These are phyloP conservation scores for Diplosphaera chodatii DNA, from an alignment of 139 green algal species.

Conservation along the genomic window DNA sequence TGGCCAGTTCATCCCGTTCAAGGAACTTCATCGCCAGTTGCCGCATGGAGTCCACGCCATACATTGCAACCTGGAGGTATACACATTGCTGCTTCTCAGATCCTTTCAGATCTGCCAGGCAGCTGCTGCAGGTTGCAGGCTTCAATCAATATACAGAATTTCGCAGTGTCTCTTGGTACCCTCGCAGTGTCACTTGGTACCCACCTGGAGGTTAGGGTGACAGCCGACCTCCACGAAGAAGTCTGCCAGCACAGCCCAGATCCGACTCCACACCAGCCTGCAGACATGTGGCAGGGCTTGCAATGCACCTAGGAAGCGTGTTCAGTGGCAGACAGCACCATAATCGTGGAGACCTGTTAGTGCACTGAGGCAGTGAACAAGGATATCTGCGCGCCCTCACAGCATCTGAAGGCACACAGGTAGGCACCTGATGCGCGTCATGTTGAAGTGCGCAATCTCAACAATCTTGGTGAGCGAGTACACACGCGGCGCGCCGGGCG, in stretches of 20 bases:
- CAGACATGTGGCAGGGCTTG: background rate
- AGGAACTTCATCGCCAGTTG: slow-evolving; percentile 90
- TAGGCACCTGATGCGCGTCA: slow-evolving; percentile 80
- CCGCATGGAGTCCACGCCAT: slow-evolving; percentile 78
- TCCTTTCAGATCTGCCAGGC: no score
- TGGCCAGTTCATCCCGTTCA: slow-evolving; percentile 94
- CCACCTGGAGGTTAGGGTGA: slow-evolving; percentile 60
- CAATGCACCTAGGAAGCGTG: no score
- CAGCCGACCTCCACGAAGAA: slow-evolving; percentile 88
- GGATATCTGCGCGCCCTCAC: no score
- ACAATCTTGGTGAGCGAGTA: slow-evolving; percentile 94
- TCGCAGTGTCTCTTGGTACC: no score
- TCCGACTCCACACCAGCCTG: slow-evolving; percentile 91
- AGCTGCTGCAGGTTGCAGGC: no score
- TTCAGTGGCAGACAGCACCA: no score
- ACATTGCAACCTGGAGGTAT: slow-evolving; percentile 81
- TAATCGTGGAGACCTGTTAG: no score
- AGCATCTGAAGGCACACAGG: background rate
- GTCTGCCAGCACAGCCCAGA: slow-evolving; percentile 89
- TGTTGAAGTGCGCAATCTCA: slow-evolving; percentile 97
- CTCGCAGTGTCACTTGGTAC: slow-evolving; percentile 2
- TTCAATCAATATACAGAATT: no score
- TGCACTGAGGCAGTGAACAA: no score
- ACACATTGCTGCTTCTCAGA: no score
- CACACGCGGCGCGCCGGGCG: slow-evolving; percentile 61